Evolutionary conservation across 2,329 filamentous ascomycete genomes (phyloP), one percentile per base, ranked within the genome.

Genomic region (Whalleya microplaca): DNA sequence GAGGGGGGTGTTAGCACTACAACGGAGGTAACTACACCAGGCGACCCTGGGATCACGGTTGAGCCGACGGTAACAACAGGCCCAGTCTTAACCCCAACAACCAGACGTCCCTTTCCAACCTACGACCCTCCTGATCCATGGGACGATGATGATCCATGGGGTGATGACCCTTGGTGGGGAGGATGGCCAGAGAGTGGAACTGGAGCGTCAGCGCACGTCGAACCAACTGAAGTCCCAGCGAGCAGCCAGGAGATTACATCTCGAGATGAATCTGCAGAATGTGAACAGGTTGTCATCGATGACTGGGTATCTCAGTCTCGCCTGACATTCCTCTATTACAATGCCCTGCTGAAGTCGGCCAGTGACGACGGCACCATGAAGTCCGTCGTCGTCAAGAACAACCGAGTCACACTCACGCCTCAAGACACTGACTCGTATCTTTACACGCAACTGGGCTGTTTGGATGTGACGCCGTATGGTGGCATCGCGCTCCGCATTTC

Each of bases 271-370:
- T 53, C 48, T 1, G 55, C 56, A 0, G 58, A 61, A 1, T 83
- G 80, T 65, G 69, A 72, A 10, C 67, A 73, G 37, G 69, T 82
- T 6, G 66, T 84, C 21, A 76, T 86, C 51, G 84, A 87, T 60
- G 84, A 87, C 72, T 87, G 81, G 78, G 76, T 76, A 51, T 86
- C 84, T 8, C 84, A 87, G 66, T 86, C 84, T 5, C 81, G 84
- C 27, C 70, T 86, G 50, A 84, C 81, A 1, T 87, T 87, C 69
- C 71, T 87, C 16, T 81, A 75, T 64, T 86, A 86, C 74, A 87
- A 87, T 65, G 76, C 84, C 40, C 73, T 86, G 72, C 72, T 80
- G 2, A 73, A 80, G 59, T 75, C 84, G 3, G 80, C 80, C 5
- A 84, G 82, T 32, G 81, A 85, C 59, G 84, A 86, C 66, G 78